Evolutionary conservation across 345 rosid genomes (phyloP), one percentile per base, ranked within the genome.

Genomic region (Salix purpurea): DNA sequence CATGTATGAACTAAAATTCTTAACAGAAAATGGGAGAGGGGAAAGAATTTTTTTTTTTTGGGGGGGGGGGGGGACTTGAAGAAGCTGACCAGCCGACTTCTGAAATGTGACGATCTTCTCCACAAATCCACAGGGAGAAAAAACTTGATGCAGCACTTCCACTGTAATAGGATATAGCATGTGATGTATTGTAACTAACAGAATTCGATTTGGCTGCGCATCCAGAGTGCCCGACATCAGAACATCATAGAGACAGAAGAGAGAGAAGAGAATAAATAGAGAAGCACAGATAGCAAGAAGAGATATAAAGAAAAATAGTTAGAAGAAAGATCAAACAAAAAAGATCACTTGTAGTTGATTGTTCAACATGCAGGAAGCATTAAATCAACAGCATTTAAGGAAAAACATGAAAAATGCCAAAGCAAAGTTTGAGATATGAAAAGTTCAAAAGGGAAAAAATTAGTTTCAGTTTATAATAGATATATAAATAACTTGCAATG

Each of bases 21-120:
- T 71, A 68, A 67, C 58, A 48, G 12, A 14, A 50, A 37, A 3
- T 37, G 69, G 26, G 69, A 19, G 5, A 54, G 16, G 52, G 54
- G 62, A 16, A 26, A 23, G 69, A 37, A 60, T 54, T 28, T 28
- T n/a, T n/a, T n/a, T n/a, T n/a, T n/a, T n/a, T n/a, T n/a, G n/a
- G n/a, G 26, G 30, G 76, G 58, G 61, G 28, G 76, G 40, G 67
- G 46, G 67, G 74, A 72, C 69, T 71, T 71, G 72, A 76, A 75
- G 80, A 52, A 80, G 77, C 98, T 91, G 92, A 93, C 94, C 97
- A 85, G 98, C 98, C 67, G 97, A 94, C 95, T 94, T 94, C 89
- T 94, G 98, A 84, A 94, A 94, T 12, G 98, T 94, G 89, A 94
- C 97, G 40, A 94, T 90, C 95, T 94, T 94, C 89, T 94, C 98